Base-by-base conservation (phyloP, 352 stramenopile genomes). In the Globisporangium acanthophoron region DNA sequence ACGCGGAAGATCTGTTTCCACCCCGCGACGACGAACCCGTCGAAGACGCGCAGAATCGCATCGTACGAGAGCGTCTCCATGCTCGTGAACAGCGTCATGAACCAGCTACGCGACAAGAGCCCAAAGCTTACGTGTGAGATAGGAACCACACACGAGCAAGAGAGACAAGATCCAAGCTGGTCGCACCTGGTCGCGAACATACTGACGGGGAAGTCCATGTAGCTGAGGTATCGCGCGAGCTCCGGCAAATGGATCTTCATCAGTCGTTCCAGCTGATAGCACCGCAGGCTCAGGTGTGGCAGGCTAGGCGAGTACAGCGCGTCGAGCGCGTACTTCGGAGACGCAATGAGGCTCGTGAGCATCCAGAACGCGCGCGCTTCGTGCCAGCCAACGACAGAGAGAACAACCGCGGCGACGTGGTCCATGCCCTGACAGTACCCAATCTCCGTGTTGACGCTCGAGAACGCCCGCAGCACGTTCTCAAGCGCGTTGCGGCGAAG, bases 341-440 rank as follows among this genome's bases (percentile, higher is more conserved):
- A 84, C 33, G 61, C 61, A 27, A 88, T 57, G 3, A 90, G 44
- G 43, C 72, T 80, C n/a, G 74, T 74, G 24, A 92, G 62, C 47
- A 92, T 56, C 82, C 79, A 92, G 52, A 90, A 92, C 16, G 78
- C 76, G 11, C 73, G 64, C 40, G 73, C 70, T 46, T 92, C 82
- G 51, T 86, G 66, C 79, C 82, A 90, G 24, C 83, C 62, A 5
- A 80, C 71, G 37, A 87, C 73, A 20, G 79, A 74, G n/a, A 92
- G 70, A 49, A 90, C 58, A 18, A 90, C 35, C 12, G 76, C 78
- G 1, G 76, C 67, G 20, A 92, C 75, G 49, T 88, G 72, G 51
- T 92, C 79, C 79, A 92, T 83, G 12, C 82, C 82, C 52, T 90
- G 82, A 27, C 79, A 90, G 63, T 92, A 92, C 0, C 79, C 82